Evolutionary conservation across 2,329 filamentous ascomycete genomes (phyloP), one percentile per base, ranked within the genome.

Genomic region (Pseudogymnoascus sp.): DNA sequence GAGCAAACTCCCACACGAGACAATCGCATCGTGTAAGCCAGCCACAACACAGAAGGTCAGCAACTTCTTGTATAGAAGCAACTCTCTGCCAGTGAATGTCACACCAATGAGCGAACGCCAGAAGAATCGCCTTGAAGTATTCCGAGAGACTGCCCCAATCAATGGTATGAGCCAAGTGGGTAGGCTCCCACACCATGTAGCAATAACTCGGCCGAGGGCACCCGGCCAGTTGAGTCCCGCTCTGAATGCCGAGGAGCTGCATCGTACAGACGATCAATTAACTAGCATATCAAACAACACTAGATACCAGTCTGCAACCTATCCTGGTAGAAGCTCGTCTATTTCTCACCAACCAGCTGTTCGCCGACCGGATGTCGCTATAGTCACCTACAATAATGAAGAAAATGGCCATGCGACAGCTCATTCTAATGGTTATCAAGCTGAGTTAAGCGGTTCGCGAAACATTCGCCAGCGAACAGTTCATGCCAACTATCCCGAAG

Each of bases 41-140:
- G 48, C 48, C 27, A 55, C 29, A 29, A 35, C 48, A 5, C 29
- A 33, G 29, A 55, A 55, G 48, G 12, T 55, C 29, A 55, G 12
- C 21, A 55, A 55, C 48, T 55, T 55, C 48, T 55, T 55, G 29
- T 55, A 55, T 55, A 55, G 29, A 33, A 55, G 48, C 15, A 55
- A 55, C n/a, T 55, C 48, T 5, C 48, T 55, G n/a, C 48, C 48
- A 13, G 48, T 55, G 27, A 55, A 55, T 21, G 15, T 55, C 48
- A 55, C 48, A 33, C 58, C 58, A 39, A 59, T 59, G 58, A 59
- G 35, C 38, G 58, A 59, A 41, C 58, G 58, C 58, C 58, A 59
- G 17, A 59, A 41, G 9, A 2, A 10, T 39, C 58, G 58, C 27
- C 58, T 59, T 41, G 58, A 59, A 59, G 35, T 12, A 5, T 55